Base-by-base conservation (phyloP, 306 rosid species). In the Argentina anserina region DNA sequence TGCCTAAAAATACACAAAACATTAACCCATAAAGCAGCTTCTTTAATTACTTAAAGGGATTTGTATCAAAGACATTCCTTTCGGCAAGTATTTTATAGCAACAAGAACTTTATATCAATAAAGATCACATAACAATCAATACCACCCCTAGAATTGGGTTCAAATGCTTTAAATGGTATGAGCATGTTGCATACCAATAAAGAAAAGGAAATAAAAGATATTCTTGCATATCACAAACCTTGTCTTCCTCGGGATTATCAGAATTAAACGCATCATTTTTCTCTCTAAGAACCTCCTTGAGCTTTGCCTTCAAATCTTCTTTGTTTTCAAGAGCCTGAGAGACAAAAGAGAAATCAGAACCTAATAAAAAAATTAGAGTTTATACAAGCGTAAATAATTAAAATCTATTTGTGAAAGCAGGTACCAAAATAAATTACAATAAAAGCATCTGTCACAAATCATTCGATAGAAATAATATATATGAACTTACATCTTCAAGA, bases 181-280 rank as follows among this genome's bases (percentile, higher is more conserved):
- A 25, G 33, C 5, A 55, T 25, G 62, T 5, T 55, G 25, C 25
- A 31, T 55, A 55, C 1, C 33, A 2, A 46, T n/a, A 58, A 7
- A 9, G 9, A 52, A 28, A 28, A 11, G 20, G 3, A 52, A 5
- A 69, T 1, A 33, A 29, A 64, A 52, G 56, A 50, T n/a, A n/a
- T n/a, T n/a, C n/a, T n/a, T n/a, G n/a, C 28, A 52, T 56, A 56
- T 50, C 63, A 56, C 65, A 67, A 59, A 95, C 99, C 96, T 95
- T 92, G 84, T 95, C 99, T 75, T 60, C 87, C 49, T 84, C 93
- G 0, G 88, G 72, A 76, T 69, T 77, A 45, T 81, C 34, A 33
- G 95, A 83, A 87, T 91, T 95, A 81, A 88, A 95, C 68, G 73
- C 90, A 84, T 95, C 99, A 68, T 92, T 84, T 76, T 90, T 95